Evolutionary conservation across 2,329 filamentous ascomycete genomes (phyloP).

Genomic region (Fusarium anguioides): DNA sequence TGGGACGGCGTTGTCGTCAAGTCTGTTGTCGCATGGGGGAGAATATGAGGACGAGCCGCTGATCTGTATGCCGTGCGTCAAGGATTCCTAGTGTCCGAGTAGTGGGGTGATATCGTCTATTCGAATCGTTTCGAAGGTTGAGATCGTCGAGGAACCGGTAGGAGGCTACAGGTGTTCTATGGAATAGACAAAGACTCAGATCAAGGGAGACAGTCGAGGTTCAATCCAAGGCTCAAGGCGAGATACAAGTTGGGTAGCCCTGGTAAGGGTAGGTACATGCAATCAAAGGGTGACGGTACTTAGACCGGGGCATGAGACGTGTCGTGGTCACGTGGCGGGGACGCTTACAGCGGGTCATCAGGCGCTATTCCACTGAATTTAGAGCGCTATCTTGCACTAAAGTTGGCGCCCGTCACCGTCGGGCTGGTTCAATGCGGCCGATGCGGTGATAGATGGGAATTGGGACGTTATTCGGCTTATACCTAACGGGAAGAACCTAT

Average conservation of each 20-base stretch:
- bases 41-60: constrained; percentile 43
- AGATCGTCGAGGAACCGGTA: constrained; percentile 17
- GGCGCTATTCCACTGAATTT: constrained; percentile 37
- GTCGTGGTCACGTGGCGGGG: constrained; percentile 41
- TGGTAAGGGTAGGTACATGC: constrained; percentile 41
- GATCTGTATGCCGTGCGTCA: constrained; percentile 41
- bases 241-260: constrained; percentile 42
- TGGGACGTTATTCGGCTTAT: neutral
- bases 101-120: constrained; percentile 19
- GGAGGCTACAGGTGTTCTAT: constrained; percentile 18
- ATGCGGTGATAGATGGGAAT: neutral
- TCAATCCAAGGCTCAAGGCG: constrained; percentile 41
- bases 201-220: constrained; percentile 40
- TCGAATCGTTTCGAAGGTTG: constrained; percentile 8
- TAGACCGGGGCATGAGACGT: constrained; percentile 41
- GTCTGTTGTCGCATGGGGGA: constrained; percentile 51
- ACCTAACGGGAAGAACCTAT: neutral
- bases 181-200: constrained; percentile 33
- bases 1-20: constrained; percentile 47
- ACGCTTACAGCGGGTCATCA: constrained; percentile 36
- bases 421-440: constrained; percentile 16
- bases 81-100: constrained; percentile 38
- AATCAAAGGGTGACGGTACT: constrained; percentile 44
- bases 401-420: constrained; percentile 41
- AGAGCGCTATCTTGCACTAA: constrained; percentile 44